phyloP scores from a whole-genome alignment of 441 rosid species.

The Hura crepitans region DNA sequence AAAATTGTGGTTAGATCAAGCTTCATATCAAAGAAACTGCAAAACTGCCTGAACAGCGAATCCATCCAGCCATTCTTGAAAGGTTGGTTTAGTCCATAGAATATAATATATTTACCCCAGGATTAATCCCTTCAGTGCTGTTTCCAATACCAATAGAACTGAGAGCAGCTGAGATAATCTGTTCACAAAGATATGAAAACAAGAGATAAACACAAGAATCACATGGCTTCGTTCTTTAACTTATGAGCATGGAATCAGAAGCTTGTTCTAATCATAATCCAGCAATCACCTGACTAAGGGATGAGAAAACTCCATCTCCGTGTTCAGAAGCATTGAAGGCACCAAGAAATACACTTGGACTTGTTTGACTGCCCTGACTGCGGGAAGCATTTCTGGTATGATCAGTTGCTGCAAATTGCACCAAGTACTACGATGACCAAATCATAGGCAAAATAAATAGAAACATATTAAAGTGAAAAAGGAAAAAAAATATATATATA shows the following conservation, averaged over 20 bases:
- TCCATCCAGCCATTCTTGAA: background rate
- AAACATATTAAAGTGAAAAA: too few relatives aligned
- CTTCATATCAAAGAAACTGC: too few relatives aligned
- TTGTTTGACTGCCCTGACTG: conserved; percentile 36
- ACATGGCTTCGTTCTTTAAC: background rate
- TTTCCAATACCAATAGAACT: conserved; percentile 58
- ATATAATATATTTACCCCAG: conserved; percentile 33
- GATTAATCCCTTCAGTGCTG: conserved; percentile 41
- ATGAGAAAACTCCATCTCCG: conserved; percentile 65
- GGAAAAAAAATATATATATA: too few relatives aligned
- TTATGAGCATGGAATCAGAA: background rate
- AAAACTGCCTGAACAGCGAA: too few relatives aligned
- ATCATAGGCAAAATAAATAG: too few relatives aligned
- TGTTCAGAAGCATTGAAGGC: conserved; percentile 58
- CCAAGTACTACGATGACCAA: too few relatives aligned
- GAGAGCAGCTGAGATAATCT: conserved; percentile 69
- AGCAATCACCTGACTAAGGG: conserved; percentile 52
- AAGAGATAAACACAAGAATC: conserved; percentile 5
- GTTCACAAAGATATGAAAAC: conserved; percentile 14
- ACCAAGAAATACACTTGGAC: conserved; percentile 58
- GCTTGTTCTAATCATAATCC: conserved; percentile 21
- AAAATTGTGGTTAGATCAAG: too few relatives aligned
- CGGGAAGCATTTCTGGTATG: too few relatives aligned
- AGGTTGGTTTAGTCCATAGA: background rate
- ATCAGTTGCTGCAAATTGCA: conserved; percentile 28